Base-by-base conservation (phyloP, 2,329 filamentous ascomycete species). In the Verticillium isaacii region DNA sequence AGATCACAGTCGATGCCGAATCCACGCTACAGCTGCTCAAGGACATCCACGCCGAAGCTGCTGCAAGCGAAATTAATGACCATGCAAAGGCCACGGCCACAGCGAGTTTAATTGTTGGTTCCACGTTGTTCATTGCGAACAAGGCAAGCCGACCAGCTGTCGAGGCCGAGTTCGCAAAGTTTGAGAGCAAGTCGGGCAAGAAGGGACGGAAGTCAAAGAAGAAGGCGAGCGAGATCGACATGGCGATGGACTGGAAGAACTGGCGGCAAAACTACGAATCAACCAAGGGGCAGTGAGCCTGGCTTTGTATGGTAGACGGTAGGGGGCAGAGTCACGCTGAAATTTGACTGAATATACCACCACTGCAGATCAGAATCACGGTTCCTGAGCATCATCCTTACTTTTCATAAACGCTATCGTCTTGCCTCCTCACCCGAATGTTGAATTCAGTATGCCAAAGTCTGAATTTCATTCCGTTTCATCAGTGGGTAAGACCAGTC, bases 81-180 rank as follows among this genome's bases (percentile, higher is more conserved):
- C 92, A 95, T 73, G 86, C 87, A 25, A 87, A 85, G 68, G 88
- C 90, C 0, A 92, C 89, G 63, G 96, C 92, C 67, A 87, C 85
- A 1, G 87, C 89, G 0, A 89, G 88, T 69, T 75, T 93, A 59
- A 82, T 91, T 57, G 75, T 92, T 2, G 87, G 84, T 5, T 88
- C 86, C 58, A 80, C 85, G 37, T 82, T 87, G 54, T 59, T 54
- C 63, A 78, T 79, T 2, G 75, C 78, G 2, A 81, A 88, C 60
- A 82, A 81, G 70, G 77, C 74, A 4, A 78, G 76, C 59, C 77
- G 89, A 25, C 77, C 80, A 55, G 77, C 78, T 25, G 79, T 91
- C 34, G 85, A 87, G 50, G 81, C 78, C 62, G 78, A 90, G n/a
- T 92, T 93, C 75, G 81, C 80, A 2, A 77, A 82, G 65, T 88